These are phyloP conservation scores for Globisporangium iwayamae DNA, from an alignment of 352 stramenopile genomes.

Conservation along the genomic window DNA sequence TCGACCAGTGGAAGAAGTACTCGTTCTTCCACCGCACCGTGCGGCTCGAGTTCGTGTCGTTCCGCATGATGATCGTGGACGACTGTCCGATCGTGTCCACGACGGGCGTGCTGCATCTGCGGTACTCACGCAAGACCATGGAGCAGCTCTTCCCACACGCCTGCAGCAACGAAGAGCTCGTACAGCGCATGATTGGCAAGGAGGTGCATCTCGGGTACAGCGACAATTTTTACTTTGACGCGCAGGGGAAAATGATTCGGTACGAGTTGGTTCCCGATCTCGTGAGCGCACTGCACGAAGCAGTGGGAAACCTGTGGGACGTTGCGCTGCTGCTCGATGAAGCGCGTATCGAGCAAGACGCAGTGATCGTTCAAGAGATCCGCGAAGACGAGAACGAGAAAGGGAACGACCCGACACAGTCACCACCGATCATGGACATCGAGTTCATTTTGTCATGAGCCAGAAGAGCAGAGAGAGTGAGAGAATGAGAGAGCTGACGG, in stretches of 20 bases:
- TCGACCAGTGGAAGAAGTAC: constrained; percentile 31
- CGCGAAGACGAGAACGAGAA: constrained; percentile 3
- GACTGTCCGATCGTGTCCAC: constrained; percentile 23
- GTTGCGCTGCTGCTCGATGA: constrained; percentile 34
- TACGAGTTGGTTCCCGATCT: constrained; percentile 36
- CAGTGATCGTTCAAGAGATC: constrained; percentile 21
- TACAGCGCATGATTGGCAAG: constrained; percentile 43
- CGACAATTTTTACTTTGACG: constrained; percentile 42
- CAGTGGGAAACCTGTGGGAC: constrained; percentile 30
- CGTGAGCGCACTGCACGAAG: constrained; percentile 32
- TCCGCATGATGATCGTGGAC: constrained; percentile 21
- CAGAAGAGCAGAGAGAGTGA: background rate
- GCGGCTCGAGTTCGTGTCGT: constrained; percentile 23
- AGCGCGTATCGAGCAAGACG: constrained; percentile 27
- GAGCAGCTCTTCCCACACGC: constrained; percentile 45
- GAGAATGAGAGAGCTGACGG: background rate
- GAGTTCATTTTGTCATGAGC: constrained; percentile 26
- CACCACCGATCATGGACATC: constrained; percentile 19
- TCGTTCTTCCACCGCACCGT: constrained; percentile 28
- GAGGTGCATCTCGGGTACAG: constrained; percentile 38
- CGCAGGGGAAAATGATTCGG: constrained; percentile 22
- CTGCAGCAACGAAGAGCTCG: constrained; percentile 28
- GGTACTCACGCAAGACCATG: constrained; percentile 44
- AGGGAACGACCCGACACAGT: background rate
- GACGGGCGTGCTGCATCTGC: constrained; percentile 33